phyloP scores from a whole-genome alignment of 1,139 yeast genomes.

The Saccharomycopsis hybrid region DNA sequence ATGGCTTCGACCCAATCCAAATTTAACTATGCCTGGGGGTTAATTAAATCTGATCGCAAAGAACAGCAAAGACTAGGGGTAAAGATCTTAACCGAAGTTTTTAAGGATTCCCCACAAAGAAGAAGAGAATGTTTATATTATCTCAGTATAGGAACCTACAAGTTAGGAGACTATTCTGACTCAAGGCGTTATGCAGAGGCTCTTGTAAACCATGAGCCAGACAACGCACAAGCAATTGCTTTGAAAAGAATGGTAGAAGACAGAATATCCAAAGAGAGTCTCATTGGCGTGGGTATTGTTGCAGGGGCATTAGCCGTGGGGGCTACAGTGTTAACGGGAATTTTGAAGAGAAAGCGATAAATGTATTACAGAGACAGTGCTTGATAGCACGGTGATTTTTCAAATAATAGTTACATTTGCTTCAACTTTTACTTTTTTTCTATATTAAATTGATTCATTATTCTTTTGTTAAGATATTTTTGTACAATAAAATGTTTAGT shows the following conservation, averaged over 20 bases:
- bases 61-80: conserved; percentile 76
- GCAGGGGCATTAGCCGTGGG: conserved; percentile 84
- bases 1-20: conserved; percentile 73
- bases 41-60: conserved; percentile 59
- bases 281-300: conserved; percentile 80
- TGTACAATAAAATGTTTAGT: too few relatives aligned
- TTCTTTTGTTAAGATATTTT: too few relatives aligned
- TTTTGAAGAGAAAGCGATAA: conserved; percentile 34
- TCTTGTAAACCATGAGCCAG: conserved; percentile 72
- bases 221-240: conserved; percentile 67
- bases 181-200: conserved; percentile 84
- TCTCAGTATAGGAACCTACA: conserved; percentile 80
- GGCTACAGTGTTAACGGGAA: conserved; percentile 59
- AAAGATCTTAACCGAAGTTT: conserved; percentile 64
- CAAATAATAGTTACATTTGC: not conserved
- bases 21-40: conserved; percentile 96
- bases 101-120: conserved; percentile 72
- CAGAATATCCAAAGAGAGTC: conserved; percentile 78
- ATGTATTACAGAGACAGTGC: too few relatives aligned
- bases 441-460: too few relatives aligned
- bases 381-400: not conserved
- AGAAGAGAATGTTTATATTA: conserved; percentile 88
- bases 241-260: conserved; percentile 76
- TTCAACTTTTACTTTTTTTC: not conserved
- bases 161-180: conserved; percentile 79